Conservation (phyloP, 192 early-diverging fungal species). For the Gonapodya sp. region DNA sequence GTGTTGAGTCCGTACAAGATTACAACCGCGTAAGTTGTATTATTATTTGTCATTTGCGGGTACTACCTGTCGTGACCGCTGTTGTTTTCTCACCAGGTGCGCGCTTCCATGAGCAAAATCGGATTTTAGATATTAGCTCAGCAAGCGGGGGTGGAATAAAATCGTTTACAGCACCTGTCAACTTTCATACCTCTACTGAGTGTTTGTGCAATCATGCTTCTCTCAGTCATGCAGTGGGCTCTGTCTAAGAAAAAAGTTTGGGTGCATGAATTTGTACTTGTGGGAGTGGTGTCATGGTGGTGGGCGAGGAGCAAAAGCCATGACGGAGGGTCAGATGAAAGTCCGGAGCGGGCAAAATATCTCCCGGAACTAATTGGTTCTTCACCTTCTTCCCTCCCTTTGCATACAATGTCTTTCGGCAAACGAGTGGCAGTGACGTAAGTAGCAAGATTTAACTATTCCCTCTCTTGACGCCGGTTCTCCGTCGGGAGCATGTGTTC, state of each 20-base stretch:
- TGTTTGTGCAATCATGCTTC: too few species aligned
- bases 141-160: too few species aligned
- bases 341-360: not conserved
- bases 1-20: conserved; percentile 8
- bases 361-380: not conserved
- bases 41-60: too few species aligned
- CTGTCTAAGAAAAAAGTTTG: not conserved
- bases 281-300: too few species aligned
- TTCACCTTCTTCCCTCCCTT: not conserved
- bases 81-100: not conserved
- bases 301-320: too few species aligned
- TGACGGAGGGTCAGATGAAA: too few species aligned
- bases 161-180: too few species aligned
- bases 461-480: too few species aligned
- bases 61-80: not conserved
- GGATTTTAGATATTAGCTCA: not conserved
- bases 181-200: too few species aligned
- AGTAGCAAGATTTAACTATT: not conserved
- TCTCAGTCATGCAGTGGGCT: too few species aligned
- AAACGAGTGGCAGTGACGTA: not conserved
- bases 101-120: not conserved
- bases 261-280: not conserved
- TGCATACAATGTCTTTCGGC: not conserved
- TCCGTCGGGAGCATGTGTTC: too few species aligned
- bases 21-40: not conserved